Base-by-base conservation (phyloP, 2,329 filamentous ascomycete genomes). In the Cephalotrichum gorgonifer region DNA sequence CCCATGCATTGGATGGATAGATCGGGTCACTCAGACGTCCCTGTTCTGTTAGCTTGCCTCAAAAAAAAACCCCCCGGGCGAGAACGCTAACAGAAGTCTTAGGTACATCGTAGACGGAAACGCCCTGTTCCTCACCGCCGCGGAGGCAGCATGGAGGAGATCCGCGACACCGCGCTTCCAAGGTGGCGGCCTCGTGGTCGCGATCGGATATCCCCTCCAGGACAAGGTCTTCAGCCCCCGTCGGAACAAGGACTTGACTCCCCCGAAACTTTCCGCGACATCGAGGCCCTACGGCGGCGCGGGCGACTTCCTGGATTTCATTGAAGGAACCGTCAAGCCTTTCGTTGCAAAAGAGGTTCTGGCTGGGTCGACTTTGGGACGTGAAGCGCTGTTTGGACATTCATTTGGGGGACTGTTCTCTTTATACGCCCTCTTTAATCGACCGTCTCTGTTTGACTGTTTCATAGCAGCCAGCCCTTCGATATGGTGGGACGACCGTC, bases 381-480 rank as follows among this genome's bases (percentile, higher is more conserved):
- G 60, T 22, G 65, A 68, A 44, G 69, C 64, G 2, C 56, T 73
- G 4, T 69, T 64, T 42, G 69, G 68, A 0, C 68, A 72, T 47
- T 71, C 68, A 0, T 69, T 67, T 31, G 67, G 66, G 7, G 69
- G 67, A 0, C 54, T 72, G 0, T 71, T 71, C 43, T 58, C 61
- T 3, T 55, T 72, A 2, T 66, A 71, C 49, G 55, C 62, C 0
- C 57, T 71, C 3, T 63, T 66, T 47, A 62, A 56, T 2, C 55
- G 56, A 2, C 63, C 65, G 1, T 52, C 56, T 9, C 54, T 62
- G 11, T 71, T 71, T 51, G 60, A 70, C 43, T 61, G 57, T 3
- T 70, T 64, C 49, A 57, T 70, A 22, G 61, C 61, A 4, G 64
- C 64, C 6, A 70, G 67, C 28, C 68, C 67, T 1, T 64, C 64